Evolutionary conservation across 1,284 basidiomycete genomes (phyloP), one percentile per base, ranked within the genome.

Genomic region (Heimioporus retisporus): DNA sequence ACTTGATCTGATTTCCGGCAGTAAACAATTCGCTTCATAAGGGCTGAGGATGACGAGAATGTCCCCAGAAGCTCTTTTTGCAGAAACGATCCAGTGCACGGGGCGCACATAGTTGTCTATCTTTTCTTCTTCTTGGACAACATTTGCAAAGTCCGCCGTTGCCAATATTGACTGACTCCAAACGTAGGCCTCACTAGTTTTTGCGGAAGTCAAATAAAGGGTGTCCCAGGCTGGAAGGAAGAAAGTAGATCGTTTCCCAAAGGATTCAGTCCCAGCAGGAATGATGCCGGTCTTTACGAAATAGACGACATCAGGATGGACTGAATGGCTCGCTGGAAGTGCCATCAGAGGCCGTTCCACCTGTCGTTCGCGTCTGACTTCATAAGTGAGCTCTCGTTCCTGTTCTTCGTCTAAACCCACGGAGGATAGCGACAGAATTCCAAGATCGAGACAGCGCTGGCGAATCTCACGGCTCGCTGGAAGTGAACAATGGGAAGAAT

Each of bases 381-480:
- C 84, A 54, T 82, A n/a, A 48, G 21, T 18, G 6, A 48, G 18
- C 19, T 48, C 46, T 19, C 46, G 46, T 18, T 48, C 46, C 65
- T 85, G 83, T 59, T 86, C 84, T 67, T 86, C 84, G 11, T 80
- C 80, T 55, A 83, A 67, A n/a, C 67, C 56, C 15, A 65, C 59
- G 43, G 76, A 68, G 2, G 57, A 21, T 15, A 75, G 54, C 4
- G 68, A 56, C 19, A 19, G 46, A 18, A 48, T 18, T 2, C 46
- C 46, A n/a, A 48, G 46, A n/a, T 48, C 46, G 3, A 2, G 25
- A 15, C 78, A 75, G 57, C 75, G 73, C 19, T 71, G 67, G 13
- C 64, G 61, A 13, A 84, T 69, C 2, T 75, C 75, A 18, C 6
- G 46, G 46, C 44, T 15, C 44, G 44, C 15, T 46, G 14, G 15